These are phyloP conservation scores for Priceomyces castillae DNA, from an alignment of 805 yeast genomes.

Conservation along the genomic window DNA sequence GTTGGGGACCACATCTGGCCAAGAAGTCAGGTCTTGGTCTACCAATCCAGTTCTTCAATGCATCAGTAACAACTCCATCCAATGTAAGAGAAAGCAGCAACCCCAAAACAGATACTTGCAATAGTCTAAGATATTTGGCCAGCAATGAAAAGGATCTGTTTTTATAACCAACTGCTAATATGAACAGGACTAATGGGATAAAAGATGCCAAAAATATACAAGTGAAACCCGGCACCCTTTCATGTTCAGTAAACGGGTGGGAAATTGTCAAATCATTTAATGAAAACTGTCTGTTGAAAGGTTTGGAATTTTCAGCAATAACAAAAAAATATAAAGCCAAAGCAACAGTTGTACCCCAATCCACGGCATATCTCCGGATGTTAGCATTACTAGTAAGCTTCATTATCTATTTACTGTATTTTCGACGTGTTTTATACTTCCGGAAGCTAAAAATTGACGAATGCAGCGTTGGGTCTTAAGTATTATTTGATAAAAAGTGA, in stretches of 20 bases:
- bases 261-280: conserved; percentile 29
- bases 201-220: conserved; percentile 28
- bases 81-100: conserved; percentile 25
- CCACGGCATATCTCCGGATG: conserved; percentile 13
- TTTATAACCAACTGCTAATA: conserved; percentile 15
- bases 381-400: neutral
- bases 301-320: conserved; percentile 31
- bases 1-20: conserved; percentile 29
- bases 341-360: conserved; percentile 28
- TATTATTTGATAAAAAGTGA: too few relatives aligned
- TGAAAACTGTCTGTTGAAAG: conserved; percentile 36
- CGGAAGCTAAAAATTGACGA: too few relatives aligned
- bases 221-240: conserved; percentile 28
- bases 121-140: conserved; percentile 15
- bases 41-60: conserved; percentile 34
- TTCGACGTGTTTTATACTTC: too few relatives aligned
- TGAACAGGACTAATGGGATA: conserved; percentile 28
- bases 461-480: too few relatives aligned
- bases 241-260: conserved; percentile 33
- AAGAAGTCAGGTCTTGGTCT: conserved; percentile 37
- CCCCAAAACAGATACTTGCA: conserved; percentile 32
- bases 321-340: conserved; percentile 26
- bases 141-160: conserved; percentile 1
- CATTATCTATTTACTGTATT: too few relatives aligned
- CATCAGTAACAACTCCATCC: conserved; percentile 35